Percentiles rank a stretch among this genome's conserved stretches.
These are phyloP conservation scores for Aspergillus arachidicola DNA, from an alignment of 2,329 filamentous ascomycete species.

Conservation along the genomic window DNA sequence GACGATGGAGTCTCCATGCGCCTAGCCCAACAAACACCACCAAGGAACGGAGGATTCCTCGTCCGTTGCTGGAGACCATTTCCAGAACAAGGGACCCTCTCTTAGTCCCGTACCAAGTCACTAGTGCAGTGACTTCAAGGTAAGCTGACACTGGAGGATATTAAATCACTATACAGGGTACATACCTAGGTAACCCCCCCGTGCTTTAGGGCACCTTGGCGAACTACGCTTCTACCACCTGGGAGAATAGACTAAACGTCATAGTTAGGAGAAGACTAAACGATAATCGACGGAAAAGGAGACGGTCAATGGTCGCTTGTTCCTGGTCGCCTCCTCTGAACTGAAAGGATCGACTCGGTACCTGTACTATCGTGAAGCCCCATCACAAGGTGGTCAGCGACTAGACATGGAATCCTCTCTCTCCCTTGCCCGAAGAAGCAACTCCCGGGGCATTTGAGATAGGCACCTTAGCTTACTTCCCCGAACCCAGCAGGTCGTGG, in stretches of 20 bases:
- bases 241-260: neutral
- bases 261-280: neutral
- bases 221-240: slow-evolving; percentile 1
- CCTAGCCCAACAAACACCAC: neutral
- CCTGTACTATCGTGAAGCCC: neutral
- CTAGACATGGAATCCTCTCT: too few relatives aligned
- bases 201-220: neutral
- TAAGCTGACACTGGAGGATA: slow-evolving; percentile 2
- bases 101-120: neutral
- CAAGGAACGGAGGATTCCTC: slow-evolving; percentile 12
- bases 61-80: slow-evolving; percentile 12
- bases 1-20: neutral
- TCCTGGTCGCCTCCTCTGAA: neutral
- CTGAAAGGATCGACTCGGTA: neutral
- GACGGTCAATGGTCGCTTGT: neutral
- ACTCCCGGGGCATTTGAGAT: neutral
- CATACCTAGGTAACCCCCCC: neutral
- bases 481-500: neutral
- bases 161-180: neutral
- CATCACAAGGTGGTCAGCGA: neutral
- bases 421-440: neutral
- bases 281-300: neutral
- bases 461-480: neutral
- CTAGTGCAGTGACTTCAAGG: neutral
- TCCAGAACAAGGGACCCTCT: slow-evolving; percentile 13